Conservation (phyloP, 345 rosid species). For the Moringa oleifera region DNA sequence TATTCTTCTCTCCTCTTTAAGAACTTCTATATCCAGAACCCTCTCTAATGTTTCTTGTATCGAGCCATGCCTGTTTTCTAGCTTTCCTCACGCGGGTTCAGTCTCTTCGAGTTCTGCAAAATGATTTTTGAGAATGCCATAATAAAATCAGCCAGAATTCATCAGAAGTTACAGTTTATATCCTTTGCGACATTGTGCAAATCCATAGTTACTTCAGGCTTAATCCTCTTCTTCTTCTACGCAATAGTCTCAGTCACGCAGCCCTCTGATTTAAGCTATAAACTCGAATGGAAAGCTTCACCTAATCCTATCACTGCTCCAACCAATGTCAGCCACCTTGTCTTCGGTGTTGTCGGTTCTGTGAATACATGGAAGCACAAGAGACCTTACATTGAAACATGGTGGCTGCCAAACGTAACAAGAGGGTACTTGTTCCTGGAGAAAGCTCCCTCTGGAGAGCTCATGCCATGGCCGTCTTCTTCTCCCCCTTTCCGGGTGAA, state of each 20-base stretch:
- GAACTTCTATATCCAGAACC: no score
- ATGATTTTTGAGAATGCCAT: no score
- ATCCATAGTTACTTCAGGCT: slow-evolving; percentile 19
- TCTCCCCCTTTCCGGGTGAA: slow-evolving; percentile 44
- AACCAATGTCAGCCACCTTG: slow-evolving; percentile 41
- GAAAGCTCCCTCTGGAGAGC: slow-evolving; percentile 31
- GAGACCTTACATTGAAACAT: slow-evolving; percentile 43
- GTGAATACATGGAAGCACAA: slow-evolving; percentile 37
- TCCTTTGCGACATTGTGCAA: no score
- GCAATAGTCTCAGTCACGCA: no score
- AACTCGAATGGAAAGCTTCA: slow-evolving; percentile 5
- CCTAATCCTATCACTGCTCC: slow-evolving; percentile 12
- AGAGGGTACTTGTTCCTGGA: slow-evolving; percentile 56
- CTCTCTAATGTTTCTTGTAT: no score
- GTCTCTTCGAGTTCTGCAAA: no score
- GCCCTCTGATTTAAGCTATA: neutral
- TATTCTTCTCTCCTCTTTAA: no score
- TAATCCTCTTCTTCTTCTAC: slow-evolving; percentile 17
- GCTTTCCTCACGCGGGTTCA: no score
- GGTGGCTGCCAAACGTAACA: slow-evolving; percentile 65
- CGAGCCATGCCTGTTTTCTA: no score
- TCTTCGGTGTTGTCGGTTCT: slow-evolving; percentile 43
- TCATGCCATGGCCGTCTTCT: slow-evolving; percentile 42
- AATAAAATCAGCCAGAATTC: no score
- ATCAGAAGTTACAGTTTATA: no score